Evolutionary conservation across 75 land plant species (phyloP).

Genomic region (Ceratopteris richardii): DNA sequence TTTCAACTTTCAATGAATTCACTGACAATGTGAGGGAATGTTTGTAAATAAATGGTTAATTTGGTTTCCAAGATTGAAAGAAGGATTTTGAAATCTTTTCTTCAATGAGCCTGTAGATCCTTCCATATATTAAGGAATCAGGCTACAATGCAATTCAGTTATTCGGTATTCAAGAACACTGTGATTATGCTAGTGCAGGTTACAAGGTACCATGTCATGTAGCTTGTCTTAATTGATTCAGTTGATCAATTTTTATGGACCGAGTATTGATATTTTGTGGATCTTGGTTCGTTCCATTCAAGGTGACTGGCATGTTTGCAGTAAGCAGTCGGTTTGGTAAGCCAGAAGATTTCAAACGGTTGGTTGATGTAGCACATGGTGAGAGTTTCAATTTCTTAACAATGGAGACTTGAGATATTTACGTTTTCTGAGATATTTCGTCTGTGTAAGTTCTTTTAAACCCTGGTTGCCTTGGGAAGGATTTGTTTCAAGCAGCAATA

Average conservation of each 20-base stretch:
- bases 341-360: slow-evolving; percentile 89
- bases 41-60: background rate
- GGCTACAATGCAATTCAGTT: slow-evolving; percentile 95
- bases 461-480: too few species aligned
- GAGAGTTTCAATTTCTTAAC: background rate
- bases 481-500: too few species aligned
- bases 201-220: slow-evolving; percentile 49
- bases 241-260: too few species aligned
- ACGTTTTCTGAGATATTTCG: too few species aligned
- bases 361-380: slow-evolving; percentile 99
- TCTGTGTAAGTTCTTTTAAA: too few species aligned
- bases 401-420: too few species aligned
- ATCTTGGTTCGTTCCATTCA: too few species aligned
- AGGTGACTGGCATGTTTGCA: slow-evolving; percentile 91
- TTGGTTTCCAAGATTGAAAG: too few species aligned
- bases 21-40: slow-evolving; percentile 39
- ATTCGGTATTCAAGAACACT: slow-evolving; percentile 83
- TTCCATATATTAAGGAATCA: slow-evolving; percentile 71
- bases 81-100: too few species aligned
- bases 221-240: background rate
- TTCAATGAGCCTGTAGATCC: slow-evolving; percentile 40
- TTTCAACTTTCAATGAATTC: slow-evolving; percentile 78
- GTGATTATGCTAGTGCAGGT: slow-evolving; percentile 85
- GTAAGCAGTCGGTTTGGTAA: slow-evolving; percentile 95
- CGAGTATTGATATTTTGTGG: too few species aligned